Conservation (phyloP, 208 protist species). For the Trypanosomatidae sp. region DNA sequence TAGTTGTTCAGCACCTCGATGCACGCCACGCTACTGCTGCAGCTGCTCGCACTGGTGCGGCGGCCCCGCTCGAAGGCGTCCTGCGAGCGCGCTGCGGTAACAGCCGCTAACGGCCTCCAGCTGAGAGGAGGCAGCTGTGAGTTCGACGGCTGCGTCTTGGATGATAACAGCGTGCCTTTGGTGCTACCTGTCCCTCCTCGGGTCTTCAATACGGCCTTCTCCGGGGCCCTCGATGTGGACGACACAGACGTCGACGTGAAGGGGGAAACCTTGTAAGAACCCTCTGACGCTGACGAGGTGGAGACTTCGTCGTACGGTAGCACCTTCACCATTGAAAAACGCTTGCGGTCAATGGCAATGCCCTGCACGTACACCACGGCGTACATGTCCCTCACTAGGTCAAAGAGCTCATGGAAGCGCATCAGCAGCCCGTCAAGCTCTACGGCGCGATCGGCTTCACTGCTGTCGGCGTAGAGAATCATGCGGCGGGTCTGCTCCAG, state of each 20-base stretch:
- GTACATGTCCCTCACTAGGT: conserved; percentile 21
- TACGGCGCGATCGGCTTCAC: conserved; percentile 14
- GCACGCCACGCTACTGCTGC: conserved; percentile 20
- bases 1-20: conserved; percentile 72
- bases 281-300: background rate
- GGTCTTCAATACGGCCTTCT: background rate
- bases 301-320: conserved; percentile 15
- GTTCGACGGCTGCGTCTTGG: conserved; percentile 2
- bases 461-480: conserved; percentile 9
- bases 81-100: conserved; percentile 1
- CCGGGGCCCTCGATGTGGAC: background rate
- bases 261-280: background rate
- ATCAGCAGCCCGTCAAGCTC: conserved; percentile 24
- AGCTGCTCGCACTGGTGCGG: conserved; percentile 19
- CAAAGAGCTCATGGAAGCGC: conserved; percentile 24
- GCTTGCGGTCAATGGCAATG: conserved; percentile 1
- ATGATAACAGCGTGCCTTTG: conserved; percentile 5
- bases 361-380: conserved; percentile 2
- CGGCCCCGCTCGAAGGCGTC: conserved; percentile 17
- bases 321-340: conserved; percentile 18
- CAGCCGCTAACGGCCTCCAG: background rate
- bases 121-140: conserved; percentile 11
- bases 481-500: conserved; percentile 18
- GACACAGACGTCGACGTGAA: background rate
- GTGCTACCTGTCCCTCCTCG: background rate